Base-by-base conservation (phyloP, 2,329 filamentous ascomycete genomes). In the Aspergillus intermedius region DNA sequence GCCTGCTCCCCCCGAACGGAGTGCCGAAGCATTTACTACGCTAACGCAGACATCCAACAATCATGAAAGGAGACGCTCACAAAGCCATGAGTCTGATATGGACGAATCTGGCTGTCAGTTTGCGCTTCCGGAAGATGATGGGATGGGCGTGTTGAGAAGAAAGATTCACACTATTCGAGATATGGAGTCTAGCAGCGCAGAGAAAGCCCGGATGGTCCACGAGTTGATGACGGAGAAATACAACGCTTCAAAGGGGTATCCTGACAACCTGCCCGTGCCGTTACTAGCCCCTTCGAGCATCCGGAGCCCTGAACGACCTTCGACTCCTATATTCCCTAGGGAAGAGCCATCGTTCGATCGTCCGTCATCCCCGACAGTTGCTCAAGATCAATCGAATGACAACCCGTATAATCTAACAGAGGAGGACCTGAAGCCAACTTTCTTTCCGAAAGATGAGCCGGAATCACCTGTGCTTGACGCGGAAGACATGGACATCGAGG, bases 151-250 rank as follows among this genome's bases (percentile, higher is more conserved):
- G 47, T 67, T 91, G 58, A 77, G 88, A 58, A 76, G 73, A 54
- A 81, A 80, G 53, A 89, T 93, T 55, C 77, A 86, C 50, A 74
- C 73, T 19, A 85, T 91, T 52, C 85, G 88, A 63, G 74, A 78
- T 22, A 76, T 77, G 55, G 74, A 81, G 21, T 74, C 83, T 43
- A 67, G 78, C 3, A 74, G 77, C 40, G 64, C 74, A 5, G 82
- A 88, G 50, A 90, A 90, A 68, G 87, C 87, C 21, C 78, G 76
- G 51, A 71, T 84, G 59, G 83, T 91, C 67, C 88, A 91, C 64
- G 75, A 78, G 41, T 66, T 87, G 48, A 76, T 91, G 65, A 83
- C 82, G 46, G 84, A 88, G 62, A 79, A 80, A 35, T 88, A 91
- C 58, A 74, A 72, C 35, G 72, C 73, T 35, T 73, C 71, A 12